Evolutionary conservation across 129 eudicot genomes (phyloP).

Genomic region (Artemisia annua): DNA sequence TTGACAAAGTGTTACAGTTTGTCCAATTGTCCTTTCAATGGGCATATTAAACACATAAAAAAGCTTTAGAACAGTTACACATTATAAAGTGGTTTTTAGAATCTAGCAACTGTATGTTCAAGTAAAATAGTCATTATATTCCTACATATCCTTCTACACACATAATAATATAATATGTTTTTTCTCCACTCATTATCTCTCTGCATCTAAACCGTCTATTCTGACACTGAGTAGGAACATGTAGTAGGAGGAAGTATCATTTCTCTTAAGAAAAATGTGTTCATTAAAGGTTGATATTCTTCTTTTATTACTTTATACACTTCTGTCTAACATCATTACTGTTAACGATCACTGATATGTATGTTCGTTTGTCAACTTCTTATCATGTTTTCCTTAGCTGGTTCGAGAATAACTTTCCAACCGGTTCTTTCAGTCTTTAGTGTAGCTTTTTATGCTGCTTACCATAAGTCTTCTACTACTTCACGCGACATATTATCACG

Average conservation of each 20-base stretch:
- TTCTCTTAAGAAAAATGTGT: too few relatives aligned
- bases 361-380: conserved; percentile 7
- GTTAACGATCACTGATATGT: neutral
- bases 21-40: too few relatives aligned
- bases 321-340: neutral
- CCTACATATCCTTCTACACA: too few relatives aligned
- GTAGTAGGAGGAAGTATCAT: too few relatives aligned
- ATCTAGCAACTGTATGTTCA: too few relatives aligned
- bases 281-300: neutral
- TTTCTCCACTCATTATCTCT: too few relatives aligned
- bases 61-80: neutral
- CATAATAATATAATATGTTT: too few relatives aligned
- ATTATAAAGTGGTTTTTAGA: neutral
- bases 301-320: conserved; percentile 4
- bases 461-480: neutral
- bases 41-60: neutral
- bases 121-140: too few relatives aligned
- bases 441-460: neutral
- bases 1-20: too few relatives aligned
- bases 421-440: neutral
- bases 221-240: too few relatives aligned
- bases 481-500: neutral
- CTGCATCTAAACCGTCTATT: too few relatives aligned
- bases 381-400: conserved; percentile 6
- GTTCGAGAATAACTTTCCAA: neutral